Conservation (phyloP, 768 basidiomycete species). For the Termitomyces sp. region DNA sequence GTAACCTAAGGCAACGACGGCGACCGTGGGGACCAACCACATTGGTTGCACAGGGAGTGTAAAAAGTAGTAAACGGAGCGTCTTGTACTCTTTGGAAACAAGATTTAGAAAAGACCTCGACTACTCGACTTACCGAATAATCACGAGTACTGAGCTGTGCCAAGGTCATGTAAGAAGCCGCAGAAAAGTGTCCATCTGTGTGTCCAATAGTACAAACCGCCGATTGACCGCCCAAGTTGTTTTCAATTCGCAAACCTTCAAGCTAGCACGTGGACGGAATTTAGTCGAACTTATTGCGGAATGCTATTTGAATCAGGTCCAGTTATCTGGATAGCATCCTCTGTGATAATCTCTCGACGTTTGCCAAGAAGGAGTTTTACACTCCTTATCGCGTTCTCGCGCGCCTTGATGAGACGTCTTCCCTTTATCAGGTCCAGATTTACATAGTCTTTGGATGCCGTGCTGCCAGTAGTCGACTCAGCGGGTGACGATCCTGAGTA, state of each 20-base stretch:
- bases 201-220: not conserved
- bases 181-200: not conserved
- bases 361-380: conserved; percentile 55
- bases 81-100: not conserved
- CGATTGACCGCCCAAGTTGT: not conserved
- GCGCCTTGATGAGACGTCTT: conserved; percentile 60
- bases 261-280: not conserved
- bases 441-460: conserved; percentile 40
- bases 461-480: conserved; percentile 10
- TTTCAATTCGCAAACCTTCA: not conserved
- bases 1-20: not conserved
- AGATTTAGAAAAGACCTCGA: not conserved
- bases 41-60: not conserved
- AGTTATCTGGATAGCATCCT: not conserved
- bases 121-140: too few species aligned
- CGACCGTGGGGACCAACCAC: not conserved
- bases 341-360: conserved; percentile 2
- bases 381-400: conserved; percentile 63
- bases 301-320: not conserved
- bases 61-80: not conserved
- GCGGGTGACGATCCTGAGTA: conserved; percentile 24
- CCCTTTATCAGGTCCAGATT: conserved; percentile 57
- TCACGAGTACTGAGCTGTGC: not conserved
- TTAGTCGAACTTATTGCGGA: not conserved
- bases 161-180: not conserved